Percentiles rank a stretch among this genome's conserved stretches.
Evolutionary conservation across 192 early-diverging fungal genomes (phyloP).

Genomic region (Mortierella alpina): DNA sequence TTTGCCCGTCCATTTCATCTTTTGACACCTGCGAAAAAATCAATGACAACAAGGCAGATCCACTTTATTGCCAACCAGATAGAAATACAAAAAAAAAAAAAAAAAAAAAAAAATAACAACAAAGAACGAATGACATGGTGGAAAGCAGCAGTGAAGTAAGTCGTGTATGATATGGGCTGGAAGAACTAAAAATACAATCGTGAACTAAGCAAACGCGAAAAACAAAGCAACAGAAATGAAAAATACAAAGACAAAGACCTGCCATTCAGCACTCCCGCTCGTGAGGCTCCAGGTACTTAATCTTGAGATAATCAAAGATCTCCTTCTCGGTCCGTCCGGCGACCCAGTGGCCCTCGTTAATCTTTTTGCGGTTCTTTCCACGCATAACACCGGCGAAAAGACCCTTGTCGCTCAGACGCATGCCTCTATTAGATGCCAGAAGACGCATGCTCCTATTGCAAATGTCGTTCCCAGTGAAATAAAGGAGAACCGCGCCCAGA

Average conservation of each 20-base stretch:
- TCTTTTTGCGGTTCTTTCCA: constrained; percentile 19
- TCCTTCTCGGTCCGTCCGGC: constrained; percentile 50
- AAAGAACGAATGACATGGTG: too few species aligned
- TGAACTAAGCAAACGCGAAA: background rate
- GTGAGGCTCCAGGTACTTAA: constrained; percentile 44
- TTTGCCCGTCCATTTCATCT: too few species aligned
- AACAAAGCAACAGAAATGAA: background rate
- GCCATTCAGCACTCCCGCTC: constrained; percentile 42
- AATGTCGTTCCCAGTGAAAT: constrained; percentile 57
- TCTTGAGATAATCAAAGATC: constrained; percentile 50
- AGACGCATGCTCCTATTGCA: constrained; percentile 55
- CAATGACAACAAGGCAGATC: too few species aligned
- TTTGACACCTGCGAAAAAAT: too few species aligned
- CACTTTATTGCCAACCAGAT: too few species aligned
- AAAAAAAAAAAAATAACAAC: too few species aligned
- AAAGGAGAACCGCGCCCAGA: constrained; percentile 39
- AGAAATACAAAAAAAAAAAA: too few species aligned
- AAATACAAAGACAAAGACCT: background rate
- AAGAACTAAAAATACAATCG: background rate
- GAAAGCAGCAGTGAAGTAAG: too few species aligned
- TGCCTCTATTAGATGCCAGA: constrained; percentile 48
- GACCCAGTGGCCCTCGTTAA: constrained; percentile 46
- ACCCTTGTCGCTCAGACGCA: constrained; percentile 54
- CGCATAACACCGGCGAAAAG: constrained; percentile 44
- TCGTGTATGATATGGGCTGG: background rate